Evolutionary conservation across 2,329 filamentous ascomycete species (phyloP).

Genomic region (Tolypocladium cylindrosporum): DNA sequence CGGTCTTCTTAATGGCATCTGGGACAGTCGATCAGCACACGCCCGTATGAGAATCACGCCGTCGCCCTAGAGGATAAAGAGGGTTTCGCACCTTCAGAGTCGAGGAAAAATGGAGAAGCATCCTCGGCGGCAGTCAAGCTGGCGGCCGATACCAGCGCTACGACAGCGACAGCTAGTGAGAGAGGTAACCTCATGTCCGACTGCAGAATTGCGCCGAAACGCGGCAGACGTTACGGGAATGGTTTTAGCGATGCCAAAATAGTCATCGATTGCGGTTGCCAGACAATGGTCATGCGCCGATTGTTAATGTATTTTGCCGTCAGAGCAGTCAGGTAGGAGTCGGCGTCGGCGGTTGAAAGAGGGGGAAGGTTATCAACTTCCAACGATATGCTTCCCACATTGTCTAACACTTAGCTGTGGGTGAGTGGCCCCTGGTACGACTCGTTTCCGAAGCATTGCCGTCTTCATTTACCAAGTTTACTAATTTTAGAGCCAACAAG

Average conservation of each 20-base stretch:
- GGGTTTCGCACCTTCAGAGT: neutral
- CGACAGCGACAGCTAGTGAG: neutral
- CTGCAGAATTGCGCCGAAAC: neutral
- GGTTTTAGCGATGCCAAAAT: neutral
- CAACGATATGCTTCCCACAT: neutral
- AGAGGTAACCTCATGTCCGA: neutral
- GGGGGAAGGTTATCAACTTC: neutral
- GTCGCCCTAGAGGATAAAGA: neutral
- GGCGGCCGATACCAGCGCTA: neutral
- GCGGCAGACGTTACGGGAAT: neutral
- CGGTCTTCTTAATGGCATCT: constrained; percentile 4
- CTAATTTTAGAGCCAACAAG: neutral
- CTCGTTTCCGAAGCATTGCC: neutral
- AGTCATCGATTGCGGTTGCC: neutral
- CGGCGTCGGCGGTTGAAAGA: neutral
- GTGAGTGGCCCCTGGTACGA: neutral
- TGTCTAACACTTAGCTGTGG: neutral
- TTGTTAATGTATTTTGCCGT: neutral
- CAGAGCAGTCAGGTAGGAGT: too few species aligned
- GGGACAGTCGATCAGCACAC: neutral
- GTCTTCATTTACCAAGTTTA: neutral
- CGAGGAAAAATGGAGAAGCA: neutral
- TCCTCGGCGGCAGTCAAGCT: neutral
- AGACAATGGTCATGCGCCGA: neutral
- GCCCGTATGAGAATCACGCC: neutral